These are phyloP conservation scores for Ceratocystis harringtonii DNA, from an alignment of 2,329 filamentous ascomycete genomes.

Conservation along the genomic window DNA sequence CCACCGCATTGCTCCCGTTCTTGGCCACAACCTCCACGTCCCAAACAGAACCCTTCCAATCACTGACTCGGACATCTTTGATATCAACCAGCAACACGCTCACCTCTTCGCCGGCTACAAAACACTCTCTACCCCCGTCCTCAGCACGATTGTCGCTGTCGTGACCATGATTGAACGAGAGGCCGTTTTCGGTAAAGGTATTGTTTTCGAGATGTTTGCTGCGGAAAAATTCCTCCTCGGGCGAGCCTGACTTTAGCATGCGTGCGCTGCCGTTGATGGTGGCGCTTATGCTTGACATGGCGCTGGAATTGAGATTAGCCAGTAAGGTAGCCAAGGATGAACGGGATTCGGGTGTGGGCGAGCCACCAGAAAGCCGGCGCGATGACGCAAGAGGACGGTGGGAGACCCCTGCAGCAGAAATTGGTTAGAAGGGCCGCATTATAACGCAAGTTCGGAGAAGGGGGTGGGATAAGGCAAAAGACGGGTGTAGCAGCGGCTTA, in stretches of 20 bases:
- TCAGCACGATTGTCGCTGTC: constrained; percentile 21
- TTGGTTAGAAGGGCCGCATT: constrained; percentile 12
- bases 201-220: constrained; percentile 81
- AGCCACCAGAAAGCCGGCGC: constrained; percentile 43
- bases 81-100: constrained; percentile 77
- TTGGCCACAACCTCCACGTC: constrained; percentile 31
- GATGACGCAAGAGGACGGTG: constrained; percentile 69
- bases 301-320: constrained; percentile 79
- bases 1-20: background rate
- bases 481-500: constrained; percentile 22
- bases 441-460: background rate
- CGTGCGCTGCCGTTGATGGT: constrained; percentile 83
- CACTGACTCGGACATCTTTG: constrained; percentile 71
- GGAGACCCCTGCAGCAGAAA: constrained; percentile 50
- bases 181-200: constrained; percentile 52
- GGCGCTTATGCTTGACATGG: constrained; percentile 74
- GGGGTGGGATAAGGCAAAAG: background rate
- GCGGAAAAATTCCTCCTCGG: constrained; percentile 74
- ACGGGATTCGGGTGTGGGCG: constrained; percentile 46
- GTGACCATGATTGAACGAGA: constrained; percentile 25
- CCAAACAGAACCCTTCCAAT: constrained; percentile 86
- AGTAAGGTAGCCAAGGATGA: constrained; percentile 71
- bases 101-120: constrained; percentile 70
- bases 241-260: constrained; percentile 55
- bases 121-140: constrained; percentile 45